These are phyloP conservation scores for Colletotrichum chlorophyti DNA, from an alignment of 2,329 filamentous ascomycete genomes.

Conservation along the genomic window DNA sequence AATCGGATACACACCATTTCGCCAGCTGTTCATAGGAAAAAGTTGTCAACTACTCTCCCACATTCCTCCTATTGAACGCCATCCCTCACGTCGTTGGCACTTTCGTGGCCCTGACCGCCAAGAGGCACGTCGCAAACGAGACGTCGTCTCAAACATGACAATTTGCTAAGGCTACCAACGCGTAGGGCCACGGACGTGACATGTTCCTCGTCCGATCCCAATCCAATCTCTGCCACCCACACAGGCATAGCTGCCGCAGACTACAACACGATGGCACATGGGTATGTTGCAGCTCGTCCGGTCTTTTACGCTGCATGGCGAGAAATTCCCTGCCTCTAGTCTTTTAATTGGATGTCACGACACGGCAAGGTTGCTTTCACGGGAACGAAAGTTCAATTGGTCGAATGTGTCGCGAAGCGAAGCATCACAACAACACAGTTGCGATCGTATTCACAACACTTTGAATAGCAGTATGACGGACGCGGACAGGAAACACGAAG, in stretches of 20 bases:
- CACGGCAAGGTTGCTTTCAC: too few species aligned
- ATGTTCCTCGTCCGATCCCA: constrained; percentile 5
- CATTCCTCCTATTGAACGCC: constrained; percentile 18
- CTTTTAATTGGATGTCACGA: too few species aligned
- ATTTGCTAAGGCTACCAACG: neutral
- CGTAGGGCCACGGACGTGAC: neutral
- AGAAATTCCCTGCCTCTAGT: too few species aligned
- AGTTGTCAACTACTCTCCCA: neutral
- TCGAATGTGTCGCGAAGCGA: too few species aligned
- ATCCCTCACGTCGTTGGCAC: constrained; percentile 24
- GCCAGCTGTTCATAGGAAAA: neutral
- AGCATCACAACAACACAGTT: too few species aligned
- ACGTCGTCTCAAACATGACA: neutral
- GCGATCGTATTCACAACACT: too few species aligned
- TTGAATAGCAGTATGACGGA: too few species aligned
- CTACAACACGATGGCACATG: neutral
- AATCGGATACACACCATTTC: too few species aligned
- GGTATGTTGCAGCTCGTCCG: constrained; percentile 1
- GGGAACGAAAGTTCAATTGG: too few species aligned
- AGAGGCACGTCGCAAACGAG: neutral
- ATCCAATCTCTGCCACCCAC: constrained; percentile 6
- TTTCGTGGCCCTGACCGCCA: neutral
- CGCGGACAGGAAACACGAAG: too few species aligned
- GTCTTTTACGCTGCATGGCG: neutral
- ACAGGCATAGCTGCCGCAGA: neutral